Evolutionary conservation across 78 protist genomes (phyloP), one percentile per base, ranked within the genome.

Genomic region (Dictyostelium intermedium): DNA sequence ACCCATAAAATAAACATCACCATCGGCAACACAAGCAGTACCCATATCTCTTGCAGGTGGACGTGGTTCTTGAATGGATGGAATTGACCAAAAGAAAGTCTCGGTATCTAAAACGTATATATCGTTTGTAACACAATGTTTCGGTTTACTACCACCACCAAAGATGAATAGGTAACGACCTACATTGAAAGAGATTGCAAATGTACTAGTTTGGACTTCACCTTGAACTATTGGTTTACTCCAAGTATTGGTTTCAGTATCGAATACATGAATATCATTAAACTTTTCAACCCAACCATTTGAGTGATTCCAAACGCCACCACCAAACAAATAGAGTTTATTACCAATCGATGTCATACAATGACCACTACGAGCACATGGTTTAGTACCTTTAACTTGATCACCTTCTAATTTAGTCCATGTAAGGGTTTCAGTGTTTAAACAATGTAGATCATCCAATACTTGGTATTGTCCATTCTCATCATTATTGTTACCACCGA

Each of bases 11-110:
- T 84, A 92, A 23, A 92, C 91, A 18, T 85, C 96, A 39, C 91
- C 96, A 60, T 77, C 85, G 1, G 83, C 91, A 23, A 92, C 96
- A 77, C 91, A 85, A 41, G 96, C 91, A 3, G 96, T 92, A 60
- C 96, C 91, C 92, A 85, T 85, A 70, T 92, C 96, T 73, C 96
- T 72, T 14, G 85, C 96, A 8, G 92, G 85, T 70, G 91, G 92
- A 10, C 82, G 11, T 11, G 86, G 86, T 30, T 85, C 96, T 27
- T 77, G 78, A 37, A 83, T 50, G 9, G 73, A 37, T 2, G 84
- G 91, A n/a, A 73, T 79, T 14, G 73, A 53, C 96, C 96, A 92
- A 6, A 47, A 61, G 13, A 50, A 23, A 6, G 85, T 84, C 39
- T 85, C 96, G 2, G 96, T 92, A 56, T 92, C 96, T 13, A 85